Base-by-base conservation (phyloP, 1,284 basidiomycete species). In the Malassezia nana region DNA sequence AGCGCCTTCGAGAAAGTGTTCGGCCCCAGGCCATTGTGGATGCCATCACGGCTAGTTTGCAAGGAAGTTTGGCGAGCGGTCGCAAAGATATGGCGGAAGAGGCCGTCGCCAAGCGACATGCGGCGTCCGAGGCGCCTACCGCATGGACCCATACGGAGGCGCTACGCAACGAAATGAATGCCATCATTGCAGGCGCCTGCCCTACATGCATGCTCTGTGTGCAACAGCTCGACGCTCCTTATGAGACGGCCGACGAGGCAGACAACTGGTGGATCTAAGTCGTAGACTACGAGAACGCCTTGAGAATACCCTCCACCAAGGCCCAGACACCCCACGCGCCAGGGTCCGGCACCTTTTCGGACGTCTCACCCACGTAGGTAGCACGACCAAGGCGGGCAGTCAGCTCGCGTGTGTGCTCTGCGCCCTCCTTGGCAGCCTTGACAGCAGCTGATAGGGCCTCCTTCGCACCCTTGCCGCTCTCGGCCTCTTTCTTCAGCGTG, bases 291-390 rank as follows among this genome's bases (percentile, higher is more conserved):
- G 39, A 33, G 24, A 68, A 57, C 10, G 54, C 64, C 67, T 73
- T 60, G 25, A 55, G 55, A 13, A 75, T 50, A 25, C 74, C 73
- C 43, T 70, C 62, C 29, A 66, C 60, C 32, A 80, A 62, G 9
- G 75, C 75, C 54, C 74, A 75, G 45, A 81, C 73, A 46, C 79
- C 80, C 77, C 77, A 80, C 8, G 80, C 80, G 13, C 80, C 80
- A 31, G 80, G 81, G 72, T 82, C 81, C 6, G 79, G 80, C 22
- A 67, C 64, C 63, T 65, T 70, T 25, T 72, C 65, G 13, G 65
- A 65, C 4, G 57, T 61, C 32, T 64, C 64, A 12, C 69, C 76
- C 10, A 80, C 76, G 71, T 82, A 82, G 3, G 76, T 77, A 6
- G 79, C 79, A 25, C 80, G 65, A 6, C 81, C 81, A 0, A 82